These are phyloP conservation scores for Apiospora arundinis DNA, from an alignment of 2,329 filamentous ascomycete species.

Conservation along the genomic window DNA sequence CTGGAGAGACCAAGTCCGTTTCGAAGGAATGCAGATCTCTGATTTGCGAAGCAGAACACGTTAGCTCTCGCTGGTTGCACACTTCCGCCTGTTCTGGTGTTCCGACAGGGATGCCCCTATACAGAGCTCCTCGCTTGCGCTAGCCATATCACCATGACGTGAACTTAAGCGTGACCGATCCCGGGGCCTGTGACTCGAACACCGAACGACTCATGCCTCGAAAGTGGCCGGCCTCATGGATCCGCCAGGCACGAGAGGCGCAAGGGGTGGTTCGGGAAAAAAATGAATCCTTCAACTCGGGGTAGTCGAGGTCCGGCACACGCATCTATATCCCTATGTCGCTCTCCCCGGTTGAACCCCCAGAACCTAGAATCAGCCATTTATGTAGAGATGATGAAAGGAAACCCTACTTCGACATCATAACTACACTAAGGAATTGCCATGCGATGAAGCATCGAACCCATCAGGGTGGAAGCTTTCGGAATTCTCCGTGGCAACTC, in stretches of 20 bases:
- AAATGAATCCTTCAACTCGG: background rate
- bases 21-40: too few relatives aligned
- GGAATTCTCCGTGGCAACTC: background rate
- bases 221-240: background rate
- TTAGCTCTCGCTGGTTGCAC: background rate
- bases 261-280: background rate
- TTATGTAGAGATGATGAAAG: background rate
- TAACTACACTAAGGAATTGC: background rate
- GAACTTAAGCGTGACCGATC: background rate
- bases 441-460: background rate
- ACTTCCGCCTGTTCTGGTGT: background rate
- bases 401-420: background rate
- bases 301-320: background rate
- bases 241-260: background rate
- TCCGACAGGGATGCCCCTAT: background rate
- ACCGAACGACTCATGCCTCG: constrained; percentile 10
- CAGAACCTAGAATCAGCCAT: background rate
- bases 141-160: background rate
- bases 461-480: background rate
- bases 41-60: background rate
- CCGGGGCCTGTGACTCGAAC: constrained; percentile 9
- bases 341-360: background rate
- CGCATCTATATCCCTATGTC: background rate
- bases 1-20: background rate
- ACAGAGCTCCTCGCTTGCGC: background rate